Conservation (phyloP, 2,329 filamentous ascomycete species). For the Pyrenochaeta sp. region DNA sequence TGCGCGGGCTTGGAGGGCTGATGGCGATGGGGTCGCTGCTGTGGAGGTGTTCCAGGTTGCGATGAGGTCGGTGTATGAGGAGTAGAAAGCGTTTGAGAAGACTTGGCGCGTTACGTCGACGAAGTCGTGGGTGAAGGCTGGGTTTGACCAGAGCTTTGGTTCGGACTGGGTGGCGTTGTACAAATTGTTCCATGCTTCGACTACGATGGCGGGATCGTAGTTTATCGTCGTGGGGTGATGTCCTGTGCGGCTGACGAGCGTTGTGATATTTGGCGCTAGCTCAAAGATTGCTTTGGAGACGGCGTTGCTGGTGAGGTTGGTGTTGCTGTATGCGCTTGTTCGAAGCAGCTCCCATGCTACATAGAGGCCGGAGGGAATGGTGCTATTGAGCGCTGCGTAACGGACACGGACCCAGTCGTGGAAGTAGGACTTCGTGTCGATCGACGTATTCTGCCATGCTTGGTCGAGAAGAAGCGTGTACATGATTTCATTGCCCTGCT, state of each 20-base stretch:
- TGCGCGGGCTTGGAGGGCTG: background rate
- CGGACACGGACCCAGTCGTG: conserved; percentile 55
- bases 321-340: conserved; percentile 60
- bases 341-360: conserved; percentile 58
- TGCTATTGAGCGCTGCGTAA: conserved; percentile 43
- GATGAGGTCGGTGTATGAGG: conserved; percentile 51
- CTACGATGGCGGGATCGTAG: conserved; percentile 53
- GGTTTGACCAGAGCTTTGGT: conserved; percentile 51
- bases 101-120: conserved; percentile 62
- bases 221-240: conserved; percentile 54
- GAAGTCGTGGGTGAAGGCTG: conserved; percentile 57
- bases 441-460: conserved; percentile 56
- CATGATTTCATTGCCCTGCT: conserved; percentile 63
- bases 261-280: conserved; percentile 54
- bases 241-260: conserved; percentile 52
- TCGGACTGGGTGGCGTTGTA: conserved; percentile 47
- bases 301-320: conserved; percentile 52
- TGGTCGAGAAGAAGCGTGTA: conserved; percentile 62
- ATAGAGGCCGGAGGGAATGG: conserved; percentile 44
- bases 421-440: conserved; percentile 59
- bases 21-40: conserved; percentile 15
- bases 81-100: conserved; percentile 57
- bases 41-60: conserved; percentile 41
- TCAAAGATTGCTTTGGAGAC: conserved; percentile 59
- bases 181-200: conserved; percentile 53